phyloP scores from a whole-genome alignment of 192 early-diverging fungal genomes.

The Coemansia sp. region DNA sequence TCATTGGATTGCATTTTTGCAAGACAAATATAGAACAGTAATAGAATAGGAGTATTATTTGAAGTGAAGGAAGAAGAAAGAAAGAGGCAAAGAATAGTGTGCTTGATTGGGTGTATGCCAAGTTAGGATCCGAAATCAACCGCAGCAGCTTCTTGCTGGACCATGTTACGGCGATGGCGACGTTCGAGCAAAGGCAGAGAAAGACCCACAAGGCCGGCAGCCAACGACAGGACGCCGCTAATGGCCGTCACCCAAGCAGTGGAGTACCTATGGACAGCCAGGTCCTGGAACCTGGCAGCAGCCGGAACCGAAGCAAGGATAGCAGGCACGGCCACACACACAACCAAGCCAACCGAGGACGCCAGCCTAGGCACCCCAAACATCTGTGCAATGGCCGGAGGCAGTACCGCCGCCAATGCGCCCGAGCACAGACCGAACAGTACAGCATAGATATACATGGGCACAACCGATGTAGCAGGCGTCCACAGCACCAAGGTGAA shows the following conservation, averaged over 20 bases:
- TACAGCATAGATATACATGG: slow-evolving; percentile 30
- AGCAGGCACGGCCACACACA: slow-evolving; percentile 16
- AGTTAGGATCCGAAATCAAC: no score
- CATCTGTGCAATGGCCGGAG: slow-evolving; percentile 26
- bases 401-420: slow-evolving; percentile 18
- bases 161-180: background rate
- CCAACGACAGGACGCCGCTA: slow-evolving; percentile 25
- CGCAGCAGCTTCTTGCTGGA: background rate
- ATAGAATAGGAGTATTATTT: no score
- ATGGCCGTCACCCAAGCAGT: slow-evolving; percentile 24
- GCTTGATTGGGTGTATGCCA: no score
- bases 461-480: slow-evolving; percentile 14
- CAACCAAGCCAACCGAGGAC: slow-evolving; percentile 20
- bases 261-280: slow-evolving; percentile 3
- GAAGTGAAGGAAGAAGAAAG: background rate
- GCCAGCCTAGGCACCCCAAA: slow-evolving; percentile 32
- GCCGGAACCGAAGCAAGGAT: slow-evolving; percentile 24
- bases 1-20: slow-evolving; percentile 13
- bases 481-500: slow-evolving; percentile 35
- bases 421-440: slow-evolving; percentile 32
- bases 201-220: slow-evolving; percentile 24
- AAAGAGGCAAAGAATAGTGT: background rate
- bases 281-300: slow-evolving; percentile 18
- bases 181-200: slow-evolving; percentile 35
- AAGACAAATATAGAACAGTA: background rate